Evolutionary conservation across 139 green algal species (phyloP).

Genomic region (Picochlorum sp.): DNA sequence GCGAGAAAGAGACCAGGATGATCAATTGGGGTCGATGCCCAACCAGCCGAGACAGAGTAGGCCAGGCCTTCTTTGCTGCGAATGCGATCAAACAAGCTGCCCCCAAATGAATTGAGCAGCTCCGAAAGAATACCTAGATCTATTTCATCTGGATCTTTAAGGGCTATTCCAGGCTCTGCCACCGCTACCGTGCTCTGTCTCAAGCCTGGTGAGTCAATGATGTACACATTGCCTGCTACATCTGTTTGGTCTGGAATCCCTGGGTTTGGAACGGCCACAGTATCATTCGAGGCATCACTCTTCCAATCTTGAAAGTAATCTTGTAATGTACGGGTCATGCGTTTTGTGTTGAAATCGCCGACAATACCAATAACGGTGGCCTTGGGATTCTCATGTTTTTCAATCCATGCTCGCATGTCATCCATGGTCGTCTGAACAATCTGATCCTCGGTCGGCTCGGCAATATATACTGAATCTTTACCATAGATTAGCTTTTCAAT

Average conservation of each 20-base stretch:
- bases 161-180: slow-evolving; percentile 49
- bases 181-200: slow-evolving; percentile 26
- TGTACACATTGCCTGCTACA: slow-evolving; percentile 28
- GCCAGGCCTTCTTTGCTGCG: slow-evolving; percentile 62
- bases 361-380: slow-evolving; percentile 58
- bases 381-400: slow-evolving; percentile 44
- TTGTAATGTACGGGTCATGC: slow-evolving; percentile 31
- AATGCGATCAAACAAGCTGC: slow-evolving; percentile 66
- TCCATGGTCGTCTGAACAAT: slow-evolving; percentile 11
- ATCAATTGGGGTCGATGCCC: slow-evolving; percentile 50
- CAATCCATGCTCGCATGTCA: slow-evolving; percentile 27
- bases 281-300: slow-evolving; percentile 8
- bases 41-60: slow-evolving; percentile 60
- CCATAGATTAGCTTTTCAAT: slow-evolving; percentile 61
- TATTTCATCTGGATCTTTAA: slow-evolving; percentile 51
- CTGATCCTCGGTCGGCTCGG: slow-evolving; percentile 30
- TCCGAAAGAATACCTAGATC: slow-evolving; percentile 51
- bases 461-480: slow-evolving; percentile 48
- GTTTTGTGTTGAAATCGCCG: slow-evolving; percentile 46
- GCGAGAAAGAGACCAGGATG: slow-evolving; percentile 68
- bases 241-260: slow-evolving; percentile 23
- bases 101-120: slow-evolving; percentile 73
- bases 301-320: not conserved
- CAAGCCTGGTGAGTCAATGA: slow-evolving; percentile 41
- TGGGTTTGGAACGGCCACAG: slow-evolving; percentile 20